phyloP scores from a whole-genome alignment of 495 filamentous ascomycete genomes.

The Symbiotaphrina buchneri region DNA sequence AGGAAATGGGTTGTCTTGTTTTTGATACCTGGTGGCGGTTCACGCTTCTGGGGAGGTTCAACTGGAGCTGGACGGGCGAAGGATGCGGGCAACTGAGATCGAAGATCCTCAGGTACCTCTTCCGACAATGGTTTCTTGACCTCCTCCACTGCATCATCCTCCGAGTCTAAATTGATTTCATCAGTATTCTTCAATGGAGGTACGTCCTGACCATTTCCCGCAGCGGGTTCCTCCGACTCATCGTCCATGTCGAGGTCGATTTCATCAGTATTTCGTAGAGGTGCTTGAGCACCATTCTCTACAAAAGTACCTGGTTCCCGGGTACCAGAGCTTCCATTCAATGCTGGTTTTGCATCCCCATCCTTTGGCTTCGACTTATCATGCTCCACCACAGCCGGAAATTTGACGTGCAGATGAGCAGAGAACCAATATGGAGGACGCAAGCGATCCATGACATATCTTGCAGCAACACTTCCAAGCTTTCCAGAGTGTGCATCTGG shows the following conservation, averaged over 20 bases:
- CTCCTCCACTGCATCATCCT: too few relatives aligned
- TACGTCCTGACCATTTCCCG: constrained; percentile 14
- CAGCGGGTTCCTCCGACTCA: too few relatives aligned
- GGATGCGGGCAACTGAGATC: constrained; percentile 41
- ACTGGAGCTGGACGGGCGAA: constrained; percentile 22
- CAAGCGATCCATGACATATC: constrained; percentile 55
- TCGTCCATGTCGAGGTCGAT: constrained; percentile 32
- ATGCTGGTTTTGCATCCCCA: too few relatives aligned
- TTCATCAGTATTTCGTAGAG: constrained; percentile 20
- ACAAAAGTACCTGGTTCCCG: not conserved
- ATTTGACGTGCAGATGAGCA: constrained; percentile 80
- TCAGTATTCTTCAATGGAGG: too few relatives aligned
- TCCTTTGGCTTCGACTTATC: constrained; percentile 11
- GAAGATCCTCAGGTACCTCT: constrained; percentile 30
- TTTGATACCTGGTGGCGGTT: constrained; percentile 26
- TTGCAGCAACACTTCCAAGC: constrained; percentile 58
- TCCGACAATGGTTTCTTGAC: constrained; percentile 2
- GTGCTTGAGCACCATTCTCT: not conserved
- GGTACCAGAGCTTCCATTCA: not conserved
- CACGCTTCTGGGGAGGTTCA: constrained; percentile 13
- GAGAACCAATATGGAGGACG: constrained; percentile 82
- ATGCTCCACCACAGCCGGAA: constrained; percentile 47
- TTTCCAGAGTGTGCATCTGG: constrained; percentile 47
- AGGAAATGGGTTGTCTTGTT: constrained; percentile 71
- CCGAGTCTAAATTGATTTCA: too few relatives aligned